phyloP scores from a whole-genome alignment of 768 basidiomycete genomes.

The Trametes maxima region DNA sequence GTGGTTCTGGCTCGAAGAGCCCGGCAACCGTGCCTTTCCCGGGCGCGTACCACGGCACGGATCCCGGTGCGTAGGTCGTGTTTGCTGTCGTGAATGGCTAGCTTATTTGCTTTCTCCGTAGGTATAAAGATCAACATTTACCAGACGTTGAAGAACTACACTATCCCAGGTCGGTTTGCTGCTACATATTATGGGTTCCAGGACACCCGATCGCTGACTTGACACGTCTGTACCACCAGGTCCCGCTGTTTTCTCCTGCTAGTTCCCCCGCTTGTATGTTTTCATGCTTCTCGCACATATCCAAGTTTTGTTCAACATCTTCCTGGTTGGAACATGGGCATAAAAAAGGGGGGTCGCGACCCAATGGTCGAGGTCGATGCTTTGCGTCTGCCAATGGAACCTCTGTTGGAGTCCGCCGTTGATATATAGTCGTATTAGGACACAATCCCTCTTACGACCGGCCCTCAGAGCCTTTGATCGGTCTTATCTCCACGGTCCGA shows the following conservation, averaged over 20 bases:
- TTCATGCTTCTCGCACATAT: no score
- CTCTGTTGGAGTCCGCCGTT: no score
- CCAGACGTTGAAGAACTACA: conserved; percentile 31
- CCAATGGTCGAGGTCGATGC: no score
- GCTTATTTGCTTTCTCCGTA: conserved; percentile 25
- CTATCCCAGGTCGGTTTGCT: conserved; percentile 29
- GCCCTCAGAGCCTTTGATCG: no score
- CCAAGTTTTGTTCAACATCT: no score
- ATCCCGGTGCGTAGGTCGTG: conserved; percentile 20
- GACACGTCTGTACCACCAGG: background rate
- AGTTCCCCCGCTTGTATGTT: background rate
- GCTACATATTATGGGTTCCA: background rate
- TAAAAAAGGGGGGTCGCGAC: no score
- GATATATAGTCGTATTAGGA: no score
- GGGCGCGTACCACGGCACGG: conserved; percentile 35
- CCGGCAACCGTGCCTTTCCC: conserved; percentile 40
- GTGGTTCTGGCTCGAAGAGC: conserved; percentile 32
- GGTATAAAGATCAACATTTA: conserved; percentile 39
- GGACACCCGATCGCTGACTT: background rate
- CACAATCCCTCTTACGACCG: no score
- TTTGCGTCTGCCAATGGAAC: no score
- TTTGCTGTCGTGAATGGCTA: no score
- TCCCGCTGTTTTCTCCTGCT: conserved; percentile 8
- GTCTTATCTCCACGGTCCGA: no score
- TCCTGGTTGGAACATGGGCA: no score